These are phyloP conservation scores for Plasmodium sp. DNA, from an alignment of 169 alveolate species.

Conservation along the genomic window DNA sequence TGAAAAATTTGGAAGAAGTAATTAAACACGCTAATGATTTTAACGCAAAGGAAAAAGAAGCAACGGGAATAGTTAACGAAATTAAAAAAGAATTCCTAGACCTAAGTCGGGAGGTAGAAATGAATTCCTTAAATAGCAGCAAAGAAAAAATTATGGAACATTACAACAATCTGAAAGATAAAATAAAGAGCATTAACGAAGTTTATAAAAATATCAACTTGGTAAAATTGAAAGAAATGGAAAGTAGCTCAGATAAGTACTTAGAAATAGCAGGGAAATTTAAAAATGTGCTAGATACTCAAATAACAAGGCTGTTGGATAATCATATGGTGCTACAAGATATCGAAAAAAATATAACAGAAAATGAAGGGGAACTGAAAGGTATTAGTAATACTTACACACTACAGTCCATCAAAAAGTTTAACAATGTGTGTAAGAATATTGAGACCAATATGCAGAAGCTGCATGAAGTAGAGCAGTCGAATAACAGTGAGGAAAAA, in stretches of 20 bases:
- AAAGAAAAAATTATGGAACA: not conserved
- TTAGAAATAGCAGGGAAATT: not conserved
- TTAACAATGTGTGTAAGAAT: not conserved
- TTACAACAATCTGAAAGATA: not conserved
- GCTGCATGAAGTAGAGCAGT: constrained; percentile 8
- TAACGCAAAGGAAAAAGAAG: not conserved
- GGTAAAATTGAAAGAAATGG: constrained; percentile 19
- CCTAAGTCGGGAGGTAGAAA: not conserved
- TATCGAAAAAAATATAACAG: not conserved
- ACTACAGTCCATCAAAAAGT: not conserved
- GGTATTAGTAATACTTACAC: not conserved
- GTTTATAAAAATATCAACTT: not conserved
- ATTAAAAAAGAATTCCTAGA: not conserved
- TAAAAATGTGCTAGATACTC: not conserved
- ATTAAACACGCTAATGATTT: constrained; percentile 8
- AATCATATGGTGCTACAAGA: not conserved
- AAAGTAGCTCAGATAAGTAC: not conserved
- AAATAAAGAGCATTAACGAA: not conserved
- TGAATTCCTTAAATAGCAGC: not conserved
- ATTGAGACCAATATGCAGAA: constrained; percentile 6
- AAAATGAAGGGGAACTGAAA: not conserved
- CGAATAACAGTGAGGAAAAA: not conserved
- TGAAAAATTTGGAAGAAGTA: not conserved
- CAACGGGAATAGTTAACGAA: not conserved
- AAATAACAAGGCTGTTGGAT: not conserved